phyloP scores from a whole-genome alignment of 1,139 yeast species.

The Ashbya aceris region DNA sequence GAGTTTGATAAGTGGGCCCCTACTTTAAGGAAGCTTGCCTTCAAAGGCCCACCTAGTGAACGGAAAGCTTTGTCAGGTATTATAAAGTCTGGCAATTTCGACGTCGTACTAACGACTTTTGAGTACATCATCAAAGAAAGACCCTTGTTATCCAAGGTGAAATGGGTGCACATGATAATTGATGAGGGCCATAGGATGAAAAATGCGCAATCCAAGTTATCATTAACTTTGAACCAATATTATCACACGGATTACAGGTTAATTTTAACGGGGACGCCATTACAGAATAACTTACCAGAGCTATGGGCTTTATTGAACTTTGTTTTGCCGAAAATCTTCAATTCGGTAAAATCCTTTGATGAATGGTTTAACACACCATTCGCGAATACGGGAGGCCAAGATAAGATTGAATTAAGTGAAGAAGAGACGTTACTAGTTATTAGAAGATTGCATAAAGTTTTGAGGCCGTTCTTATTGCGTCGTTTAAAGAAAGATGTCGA shows the following conservation, averaged over 20 bases:
- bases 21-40: slow-evolving; percentile 52
- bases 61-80: slow-evolving; percentile 57
- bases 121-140: slow-evolving; percentile 72
- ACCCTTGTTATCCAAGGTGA: slow-evolving; percentile 54
- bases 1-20: slow-evolving; percentile 92
- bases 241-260: slow-evolving; percentile 69
- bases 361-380: slow-evolving; percentile 86
- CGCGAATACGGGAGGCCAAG: slow-evolving; percentile 75
- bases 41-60: slow-evolving; percentile 66
- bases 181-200: slow-evolving; percentile 91
- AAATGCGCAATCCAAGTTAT: slow-evolving; percentile 65
- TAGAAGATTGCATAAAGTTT: slow-evolving; percentile 90
- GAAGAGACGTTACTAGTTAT: slow-evolving; percentile 92
- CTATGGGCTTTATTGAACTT: slow-evolving; percentile 76
- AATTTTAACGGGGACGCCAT: slow-evolving; percentile 80
- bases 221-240: slow-evolving; percentile 59
- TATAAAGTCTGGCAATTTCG: slow-evolving; percentile 59
- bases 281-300: slow-evolving; percentile 78
- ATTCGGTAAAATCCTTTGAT: slow-evolving; percentile 77
- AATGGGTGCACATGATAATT: slow-evolving; percentile 80
- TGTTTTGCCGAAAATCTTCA: slow-evolving; percentile 71
- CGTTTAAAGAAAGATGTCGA: slow-evolving; percentile 96
- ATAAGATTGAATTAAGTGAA: slow-evolving; percentile 69
- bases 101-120: slow-evolving; percentile 67
- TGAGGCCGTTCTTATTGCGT: slow-evolving; percentile 88